A percentile compares a stretch with the other conserved stretches of the same genome.
Conservation (phyloP, 352 stramenopile species). For the Pythium graminicola region DNA sequence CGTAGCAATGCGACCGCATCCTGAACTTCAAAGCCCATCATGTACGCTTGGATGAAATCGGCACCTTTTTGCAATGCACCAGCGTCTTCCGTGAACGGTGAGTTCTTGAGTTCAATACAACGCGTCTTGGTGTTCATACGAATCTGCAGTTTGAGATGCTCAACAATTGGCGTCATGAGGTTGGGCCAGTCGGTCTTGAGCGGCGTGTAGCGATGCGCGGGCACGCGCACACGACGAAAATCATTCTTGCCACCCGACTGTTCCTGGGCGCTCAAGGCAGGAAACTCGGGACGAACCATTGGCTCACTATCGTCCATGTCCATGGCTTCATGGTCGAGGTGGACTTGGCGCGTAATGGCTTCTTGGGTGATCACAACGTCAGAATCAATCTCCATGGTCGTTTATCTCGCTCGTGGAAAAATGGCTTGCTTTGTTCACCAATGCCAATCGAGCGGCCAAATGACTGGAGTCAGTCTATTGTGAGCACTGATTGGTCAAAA, state of each 20-base stretch:
- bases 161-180: conserved; percentile 97
- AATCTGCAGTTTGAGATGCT: conserved; percentile 98
- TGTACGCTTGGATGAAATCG: conserved; percentile 98
- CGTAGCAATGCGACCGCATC: conserved; percentile 96
- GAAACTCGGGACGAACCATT: conserved; percentile 57
- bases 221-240: conserved; percentile 95
- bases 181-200: conserved; percentile 99
- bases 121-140: conserved; percentile 99
- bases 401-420: conserved; percentile 1
- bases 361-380: conserved; percentile 55
- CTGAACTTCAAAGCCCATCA: conserved; percentile 99
- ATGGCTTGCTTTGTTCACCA: conserved; percentile 9
- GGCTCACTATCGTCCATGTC: conserved; percentile 47
- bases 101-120: conserved; percentile 97
- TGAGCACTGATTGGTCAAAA: conserved; percentile 20
- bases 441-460: conserved; percentile 21
- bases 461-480: conserved; percentile 24
- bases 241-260: conserved; percentile 87
- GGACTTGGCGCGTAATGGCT: conserved; percentile 45
- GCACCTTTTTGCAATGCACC: conserved; percentile 95
- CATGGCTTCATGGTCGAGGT: conserved; percentile 42
- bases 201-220: conserved; percentile 96
- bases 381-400: conserved; percentile 64
- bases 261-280: conserved; percentile 71
- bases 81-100: conserved; percentile 89